Conservation (phyloP, 345 rosid genomes). For the Arabidopsis arenosa region DNA sequence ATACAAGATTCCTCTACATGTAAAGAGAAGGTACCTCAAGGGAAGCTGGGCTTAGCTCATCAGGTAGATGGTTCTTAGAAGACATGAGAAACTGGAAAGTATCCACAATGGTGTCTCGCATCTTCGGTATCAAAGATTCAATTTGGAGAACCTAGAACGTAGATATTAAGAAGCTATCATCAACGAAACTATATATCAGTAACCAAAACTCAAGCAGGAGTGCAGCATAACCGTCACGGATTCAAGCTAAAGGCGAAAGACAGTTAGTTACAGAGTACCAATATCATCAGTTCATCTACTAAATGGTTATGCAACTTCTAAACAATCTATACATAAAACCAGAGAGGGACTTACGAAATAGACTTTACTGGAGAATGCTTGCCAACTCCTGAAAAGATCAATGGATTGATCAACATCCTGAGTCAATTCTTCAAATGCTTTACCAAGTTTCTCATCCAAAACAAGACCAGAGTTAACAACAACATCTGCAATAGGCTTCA, state of each 20-base stretch:
- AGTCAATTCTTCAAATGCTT: constrained; percentile 64
- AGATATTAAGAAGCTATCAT: constrained; percentile 32
- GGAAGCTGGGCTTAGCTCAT: constrained; percentile 69
- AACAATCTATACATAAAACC: too few relatives aligned
- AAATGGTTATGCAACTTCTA: too few relatives aligned
- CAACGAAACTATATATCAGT: constrained; percentile 8
- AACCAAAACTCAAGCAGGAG: constrained; percentile 1
- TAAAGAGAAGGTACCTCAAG: constrained; percentile 67
- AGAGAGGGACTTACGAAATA: constrained; percentile 67
- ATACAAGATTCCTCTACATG: neutral
- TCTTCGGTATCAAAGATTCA: constrained; percentile 72
- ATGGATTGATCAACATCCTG: constrained; percentile 70
- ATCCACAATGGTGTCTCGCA: constrained; percentile 61
- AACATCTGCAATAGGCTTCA: constrained; percentile 76
- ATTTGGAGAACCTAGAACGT: constrained; percentile 69
- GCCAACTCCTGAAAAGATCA: constrained; percentile 75
- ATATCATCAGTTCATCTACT: too few relatives aligned
- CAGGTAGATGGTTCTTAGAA: constrained; percentile 55
- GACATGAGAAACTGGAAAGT: constrained; percentile 66
- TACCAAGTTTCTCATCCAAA: constrained; percentile 63
- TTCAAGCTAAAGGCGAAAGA: neutral
- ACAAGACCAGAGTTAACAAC: constrained; percentile 62
- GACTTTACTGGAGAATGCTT: constrained; percentile 77
- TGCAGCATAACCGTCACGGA: neutral
- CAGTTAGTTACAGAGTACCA: too few relatives aligned